Percentiles rank a stretch among this genome's conserved stretches.
These are phyloP conservation scores for Amphibolis antarctica DNA, from an alignment of 106 monocot species.

Conservation along the genomic window DNA sequence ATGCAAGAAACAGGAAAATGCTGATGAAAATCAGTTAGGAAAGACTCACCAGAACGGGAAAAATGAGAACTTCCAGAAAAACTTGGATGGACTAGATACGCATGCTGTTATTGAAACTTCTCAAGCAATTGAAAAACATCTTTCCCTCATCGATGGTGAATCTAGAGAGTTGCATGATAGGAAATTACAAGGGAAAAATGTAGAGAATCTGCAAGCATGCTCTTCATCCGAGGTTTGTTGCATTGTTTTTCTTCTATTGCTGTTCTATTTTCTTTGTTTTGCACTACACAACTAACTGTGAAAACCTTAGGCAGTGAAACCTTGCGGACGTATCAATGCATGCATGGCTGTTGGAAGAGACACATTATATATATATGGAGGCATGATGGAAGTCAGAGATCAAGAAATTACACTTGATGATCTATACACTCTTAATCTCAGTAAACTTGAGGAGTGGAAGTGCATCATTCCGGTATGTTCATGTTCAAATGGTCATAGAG, in stretches of 20 bases:
- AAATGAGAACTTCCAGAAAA: slow-evolving; percentile 40
- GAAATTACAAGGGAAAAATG: slow-evolving; percentile 22
- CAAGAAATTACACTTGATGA: slow-evolving; percentile 98
- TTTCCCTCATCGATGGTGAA: slow-evolving; percentile 24
- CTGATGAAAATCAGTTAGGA: slow-evolving; percentile 30
- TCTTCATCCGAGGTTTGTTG: slow-evolving; percentile 38
- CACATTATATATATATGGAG: slow-evolving; percentile 82
- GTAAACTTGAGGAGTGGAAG: slow-evolving; percentile 97
- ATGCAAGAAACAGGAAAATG: slow-evolving; percentile 28
- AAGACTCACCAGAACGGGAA: slow-evolving; percentile 26
- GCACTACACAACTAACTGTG: slow-evolving; percentile 1
- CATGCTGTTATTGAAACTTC: slow-evolving; percentile 27
- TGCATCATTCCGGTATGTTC: slow-evolving; percentile 78
- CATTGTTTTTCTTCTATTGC: not conserved
- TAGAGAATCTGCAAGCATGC: slow-evolving; percentile 17
- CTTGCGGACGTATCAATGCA: slow-evolving; percentile 92
- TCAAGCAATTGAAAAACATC: slow-evolving; percentile 29
- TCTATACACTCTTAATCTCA: slow-evolving; percentile 88
- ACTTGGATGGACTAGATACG: slow-evolving; percentile 14
- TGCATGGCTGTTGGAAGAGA: slow-evolving; percentile 79
- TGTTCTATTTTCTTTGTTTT: not conserved
- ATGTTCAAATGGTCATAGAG: not conserved
- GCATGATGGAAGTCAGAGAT: slow-evolving; percentile 95
- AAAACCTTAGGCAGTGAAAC: slow-evolving; percentile 49
- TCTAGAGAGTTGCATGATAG: slow-evolving; percentile 17